Evolutionary conservation across 2,329 filamentous ascomycete species (phyloP), one percentile per base, ranked within the genome.

Genomic region (Colletotrichum siamense): DNA sequence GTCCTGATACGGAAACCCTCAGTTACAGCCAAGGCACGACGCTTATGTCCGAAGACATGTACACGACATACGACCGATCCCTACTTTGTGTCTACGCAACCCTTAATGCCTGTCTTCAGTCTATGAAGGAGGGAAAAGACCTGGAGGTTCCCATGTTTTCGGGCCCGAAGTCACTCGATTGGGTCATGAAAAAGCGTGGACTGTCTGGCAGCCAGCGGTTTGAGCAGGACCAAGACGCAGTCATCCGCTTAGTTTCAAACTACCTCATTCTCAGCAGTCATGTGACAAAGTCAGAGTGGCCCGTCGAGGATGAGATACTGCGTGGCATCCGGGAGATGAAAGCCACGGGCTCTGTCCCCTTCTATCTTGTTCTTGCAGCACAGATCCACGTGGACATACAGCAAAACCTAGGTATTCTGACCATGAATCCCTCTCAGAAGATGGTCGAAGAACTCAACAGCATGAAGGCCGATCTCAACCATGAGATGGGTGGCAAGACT

Each of bases 51-150:
- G 39, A 49, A 49, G 1, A n/a, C 39, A 49, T 49, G 39, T 49
- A 49, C 39, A n/a, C 18, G 18, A n/a, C 5, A 0, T 49, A n/a
- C 0, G 39, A 49, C 39, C 39, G 39, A 0, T 49, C 39, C 18
- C 39, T n/a, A 49, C 39, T 49, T 49, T 49, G 39, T n/a, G 39
- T 49, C 0, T n/a, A 49, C 9, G 18, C 18, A 7, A n/a, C 39
- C 5, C 39, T 49, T 0, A 0, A 49, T 0, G 18, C 39, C 18
- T 49, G 18, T n/a, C 9, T 12, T 0, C 9, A 49, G 9, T n/a
- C 39, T 12, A n/a, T 49, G 9, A 49, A 49, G 18, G 0, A n/a
- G 18, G 39, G 39, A n/a, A 2, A 49, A n/a, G 39, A n/a, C 3
- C 0, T n/a, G 18, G 39, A n/a, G 9, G 5, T n/a, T 18, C 18